Percentiles rank a stretch among this genome's conserved stretches.
Evolutionary conservation across 192 early-diverging fungal species (phyloP).

Genomic region (Mortierella antarctica): DNA sequence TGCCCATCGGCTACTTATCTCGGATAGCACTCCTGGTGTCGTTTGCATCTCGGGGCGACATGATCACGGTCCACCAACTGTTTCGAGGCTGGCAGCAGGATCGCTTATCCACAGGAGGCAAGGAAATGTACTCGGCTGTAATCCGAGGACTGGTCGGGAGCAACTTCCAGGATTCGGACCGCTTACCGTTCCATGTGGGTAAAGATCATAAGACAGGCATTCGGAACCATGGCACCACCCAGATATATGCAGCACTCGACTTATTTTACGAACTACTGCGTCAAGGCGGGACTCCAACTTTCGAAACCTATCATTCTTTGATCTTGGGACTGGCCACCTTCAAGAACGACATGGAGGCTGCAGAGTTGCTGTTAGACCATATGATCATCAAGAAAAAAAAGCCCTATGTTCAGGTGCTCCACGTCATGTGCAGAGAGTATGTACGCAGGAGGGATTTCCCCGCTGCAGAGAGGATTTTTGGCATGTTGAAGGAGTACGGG

Average conservation of each 20-base stretch:
- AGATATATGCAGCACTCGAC: constrained; percentile 38
- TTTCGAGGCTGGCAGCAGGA: constrained; percentile 16
- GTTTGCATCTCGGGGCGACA: constrained; percentile 30
- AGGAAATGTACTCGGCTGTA: constrained; percentile 50
- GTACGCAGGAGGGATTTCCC: constrained; percentile 15
- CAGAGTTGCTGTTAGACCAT: constrained; percentile 45
- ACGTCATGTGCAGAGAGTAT: constrained; percentile 49
- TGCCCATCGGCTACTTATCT: constrained; percentile 22
- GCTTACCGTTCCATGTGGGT: not conserved
- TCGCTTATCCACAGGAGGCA: constrained; percentile 7
- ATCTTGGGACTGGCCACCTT: constrained; percentile 30
- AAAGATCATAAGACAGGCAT: constrained; percentile 11
- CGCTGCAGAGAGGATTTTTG: constrained; percentile 41
- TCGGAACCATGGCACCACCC: constrained; percentile 23
- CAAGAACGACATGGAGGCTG: constrained; percentile 52
- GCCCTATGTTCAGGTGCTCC: constrained; percentile 45
- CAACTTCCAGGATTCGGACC: constrained; percentile 17
- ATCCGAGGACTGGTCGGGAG: constrained; percentile 40
- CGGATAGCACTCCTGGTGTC: constrained; percentile 31
- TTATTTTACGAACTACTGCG: constrained; percentile 41
- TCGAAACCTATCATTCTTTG: constrained; percentile 47
- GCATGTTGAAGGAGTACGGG: constrained; percentile 36
- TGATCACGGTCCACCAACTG: constrained; percentile 18
- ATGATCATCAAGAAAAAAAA: constrained; percentile 35
- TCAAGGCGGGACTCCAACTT: constrained; percentile 27